Percentiles rank a stretch among this genome's conserved stretches.
These are phyloP conservation scores for Hypoxylon sp. DNA, from an alignment of 2,329 filamentous ascomycete species.

Conservation along the genomic window DNA sequence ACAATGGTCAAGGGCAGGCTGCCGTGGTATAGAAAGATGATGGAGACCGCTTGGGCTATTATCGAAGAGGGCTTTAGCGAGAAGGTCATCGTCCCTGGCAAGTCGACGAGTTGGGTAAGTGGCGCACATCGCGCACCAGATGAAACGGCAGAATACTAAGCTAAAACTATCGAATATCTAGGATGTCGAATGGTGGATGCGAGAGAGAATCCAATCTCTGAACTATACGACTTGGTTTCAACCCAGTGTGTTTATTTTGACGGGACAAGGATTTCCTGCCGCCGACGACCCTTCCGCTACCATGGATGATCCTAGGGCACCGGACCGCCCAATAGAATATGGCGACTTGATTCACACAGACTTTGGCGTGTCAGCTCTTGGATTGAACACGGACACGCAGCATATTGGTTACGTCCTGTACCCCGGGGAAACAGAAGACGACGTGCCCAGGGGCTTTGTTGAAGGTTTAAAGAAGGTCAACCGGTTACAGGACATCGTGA, in stretches of 20 bases:
- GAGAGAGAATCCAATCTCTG: slow-evolving; percentile 61
- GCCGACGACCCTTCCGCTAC: slow-evolving; percentile 44
- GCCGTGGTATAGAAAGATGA: slow-evolving; percentile 59
- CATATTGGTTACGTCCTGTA: slow-evolving; percentile 63
- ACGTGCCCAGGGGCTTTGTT: slow-evolving; percentile 57
- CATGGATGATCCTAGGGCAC: slow-evolving; percentile 37
- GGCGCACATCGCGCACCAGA: not conserved
- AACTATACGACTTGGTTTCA: slow-evolving; percentile 68
- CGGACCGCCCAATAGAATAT: slow-evolving; percentile 54
- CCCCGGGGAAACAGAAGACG: slow-evolving; percentile 56
- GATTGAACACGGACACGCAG: slow-evolving; percentile 64
- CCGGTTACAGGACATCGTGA: slow-evolving; percentile 62
- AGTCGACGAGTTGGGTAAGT: slow-evolving; percentile 56
- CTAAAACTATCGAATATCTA: slow-evolving; percentile 13
- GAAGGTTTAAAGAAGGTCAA: slow-evolving; percentile 61
- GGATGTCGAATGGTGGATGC: slow-evolving; percentile 65
- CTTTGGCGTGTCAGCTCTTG: slow-evolving; percentile 62
- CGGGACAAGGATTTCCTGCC: slow-evolving; percentile 46
- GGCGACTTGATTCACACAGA: slow-evolving; percentile 64
- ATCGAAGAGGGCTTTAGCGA: slow-evolving; percentile 61
- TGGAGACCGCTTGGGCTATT: slow-evolving; percentile 65
- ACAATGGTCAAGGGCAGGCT: slow-evolving; percentile 58
- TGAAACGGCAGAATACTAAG: not conserved
- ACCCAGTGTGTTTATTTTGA: slow-evolving; percentile 59
- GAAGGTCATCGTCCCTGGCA: slow-evolving; percentile 57